Percentiles rank a stretch among this genome's conserved stretches.
Conservation (phyloP, 805 yeast genomes). For the Sugiyamaella marilandica region DNA sequence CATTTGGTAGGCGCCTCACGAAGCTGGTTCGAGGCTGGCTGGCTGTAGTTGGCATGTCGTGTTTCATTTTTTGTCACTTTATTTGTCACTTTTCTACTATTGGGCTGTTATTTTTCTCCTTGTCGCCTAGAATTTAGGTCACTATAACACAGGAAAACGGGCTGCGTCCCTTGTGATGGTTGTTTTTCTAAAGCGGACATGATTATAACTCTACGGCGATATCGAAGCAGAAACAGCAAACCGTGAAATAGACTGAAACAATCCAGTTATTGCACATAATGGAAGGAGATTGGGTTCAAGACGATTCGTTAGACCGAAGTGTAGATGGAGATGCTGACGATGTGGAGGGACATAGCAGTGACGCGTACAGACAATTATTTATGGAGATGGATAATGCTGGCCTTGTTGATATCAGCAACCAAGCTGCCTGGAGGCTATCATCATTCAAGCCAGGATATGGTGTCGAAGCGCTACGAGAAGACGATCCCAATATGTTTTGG, state of each 20-base stretch:
- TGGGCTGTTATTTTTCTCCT: no score
- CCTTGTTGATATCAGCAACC: conserved; percentile 67
- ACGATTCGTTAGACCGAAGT: not conserved
- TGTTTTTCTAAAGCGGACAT: no score
- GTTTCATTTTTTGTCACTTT: no score
- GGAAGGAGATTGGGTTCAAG: not conserved
- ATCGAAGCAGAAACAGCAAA: no score
- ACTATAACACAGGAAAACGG: no score
- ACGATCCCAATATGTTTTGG: conserved; percentile 75
- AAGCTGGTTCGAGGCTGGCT: not conserved
- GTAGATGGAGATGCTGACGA: not conserved
- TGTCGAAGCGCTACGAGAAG: conserved; percentile 60
- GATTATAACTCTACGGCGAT: no score
- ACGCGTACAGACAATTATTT: conserved; percentile 37
- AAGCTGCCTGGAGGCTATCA: conserved; percentile 82
- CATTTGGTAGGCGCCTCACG: not conserved
- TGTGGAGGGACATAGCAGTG: not conserved
- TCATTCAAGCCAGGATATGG: conserved; percentile 72
- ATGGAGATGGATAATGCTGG: conserved; percentile 54
- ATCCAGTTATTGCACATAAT: not conserved
- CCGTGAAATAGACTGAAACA: no score
- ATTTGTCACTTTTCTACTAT: no score
- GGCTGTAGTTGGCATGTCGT: no score
- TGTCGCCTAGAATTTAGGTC: no score
- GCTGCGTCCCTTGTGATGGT: no score